These are phyloP conservation scores for Centaurea solstitialis DNA, from an alignment of 129 eudicot species.

Conservation along the genomic window DNA sequence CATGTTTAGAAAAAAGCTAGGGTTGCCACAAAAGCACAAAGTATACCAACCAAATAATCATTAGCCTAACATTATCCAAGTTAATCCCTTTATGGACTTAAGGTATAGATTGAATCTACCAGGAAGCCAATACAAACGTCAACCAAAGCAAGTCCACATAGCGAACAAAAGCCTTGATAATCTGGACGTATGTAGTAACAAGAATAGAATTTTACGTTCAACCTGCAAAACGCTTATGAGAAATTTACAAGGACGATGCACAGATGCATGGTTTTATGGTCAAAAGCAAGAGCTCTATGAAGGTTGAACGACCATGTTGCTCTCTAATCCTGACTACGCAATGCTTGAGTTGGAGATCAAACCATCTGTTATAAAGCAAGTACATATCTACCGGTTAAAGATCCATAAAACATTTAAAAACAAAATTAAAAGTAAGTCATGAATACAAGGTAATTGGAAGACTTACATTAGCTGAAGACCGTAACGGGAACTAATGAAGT, in stretches of 20 bases:
- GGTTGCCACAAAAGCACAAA: too few relatives aligned
- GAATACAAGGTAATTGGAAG: too few relatives aligned
- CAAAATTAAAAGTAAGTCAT: too few relatives aligned
- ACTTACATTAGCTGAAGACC: too few relatives aligned
- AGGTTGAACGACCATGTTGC: background rate
- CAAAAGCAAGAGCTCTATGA: background rate
- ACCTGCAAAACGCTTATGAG: background rate
- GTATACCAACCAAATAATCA: too few relatives aligned
- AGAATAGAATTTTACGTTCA: background rate
- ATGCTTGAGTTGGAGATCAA: background rate
- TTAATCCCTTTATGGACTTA: too few relatives aligned
- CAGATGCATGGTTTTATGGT: background rate
- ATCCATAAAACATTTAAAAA: background rate
- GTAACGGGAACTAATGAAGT: too few relatives aligned
- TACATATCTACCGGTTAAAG: background rate
- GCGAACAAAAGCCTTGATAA: background rate
- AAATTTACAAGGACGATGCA: conserved; percentile 8
- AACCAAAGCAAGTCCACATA: background rate
- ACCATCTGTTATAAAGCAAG: background rate
- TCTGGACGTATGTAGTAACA: background rate
- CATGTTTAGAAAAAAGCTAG: too few relatives aligned
- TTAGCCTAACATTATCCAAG: too few relatives aligned
- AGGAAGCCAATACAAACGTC: background rate
- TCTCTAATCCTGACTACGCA: background rate
- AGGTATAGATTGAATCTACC: too few relatives aligned